Conservation (phyloP, 306 rosid genomes). For the Quercus engelmannii region DNA sequence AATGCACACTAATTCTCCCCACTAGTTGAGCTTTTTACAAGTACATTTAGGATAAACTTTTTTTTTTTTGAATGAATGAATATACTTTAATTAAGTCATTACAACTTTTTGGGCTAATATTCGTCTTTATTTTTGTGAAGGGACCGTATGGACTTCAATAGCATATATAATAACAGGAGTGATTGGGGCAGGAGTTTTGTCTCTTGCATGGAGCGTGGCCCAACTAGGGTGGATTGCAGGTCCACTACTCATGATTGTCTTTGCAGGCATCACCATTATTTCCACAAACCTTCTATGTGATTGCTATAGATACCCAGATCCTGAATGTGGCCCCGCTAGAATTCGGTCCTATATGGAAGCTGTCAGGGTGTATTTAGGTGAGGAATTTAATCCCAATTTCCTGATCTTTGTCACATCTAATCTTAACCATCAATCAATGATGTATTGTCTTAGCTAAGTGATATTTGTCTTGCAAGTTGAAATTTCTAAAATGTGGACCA, state of each 20-base stretch:
- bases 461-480: background rate
- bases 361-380: slow-evolving; percentile 45
- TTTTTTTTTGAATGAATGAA: no score
- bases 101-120: background rate
- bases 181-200: slow-evolving; percentile 79
- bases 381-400: background rate
- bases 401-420: background rate
- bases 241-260: slow-evolving; percentile 35
- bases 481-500: background rate
- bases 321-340: slow-evolving; percentile 32
- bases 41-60: no score
- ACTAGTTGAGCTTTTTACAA: no score
- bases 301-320: slow-evolving; percentile 50
- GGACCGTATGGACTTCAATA: slow-evolving; percentile 41
- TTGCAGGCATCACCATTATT: slow-evolving; percentile 45
- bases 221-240: slow-evolving; percentile 81
- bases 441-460: background rate
- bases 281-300: slow-evolving; percentile 50
- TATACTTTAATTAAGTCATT: background rate
- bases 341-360: slow-evolving; percentile 42
- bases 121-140: slow-evolving; percentile 15
- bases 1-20: no score
- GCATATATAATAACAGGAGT: slow-evolving; percentile 77
- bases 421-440: background rate
- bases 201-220: slow-evolving; percentile 74